Evolutionary conservation across 2,329 filamentous ascomycete genomes (phyloP).

Genomic region (Xylariaceae sp.): DNA sequence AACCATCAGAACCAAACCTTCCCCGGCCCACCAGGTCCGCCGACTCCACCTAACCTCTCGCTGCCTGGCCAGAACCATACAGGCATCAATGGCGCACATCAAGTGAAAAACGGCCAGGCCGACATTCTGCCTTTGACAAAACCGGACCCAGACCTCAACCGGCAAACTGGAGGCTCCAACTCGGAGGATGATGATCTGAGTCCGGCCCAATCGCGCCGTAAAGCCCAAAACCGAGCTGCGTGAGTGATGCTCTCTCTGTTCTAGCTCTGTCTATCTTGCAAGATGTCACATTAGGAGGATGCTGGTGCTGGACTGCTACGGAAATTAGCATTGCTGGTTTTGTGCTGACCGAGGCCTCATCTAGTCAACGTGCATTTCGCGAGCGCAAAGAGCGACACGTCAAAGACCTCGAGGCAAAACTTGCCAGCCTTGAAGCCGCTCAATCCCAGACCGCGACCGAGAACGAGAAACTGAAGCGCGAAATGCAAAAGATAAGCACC

Average conservation of each 20-base stretch:
- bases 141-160: constrained; percentile 49
- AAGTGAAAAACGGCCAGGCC: constrained; percentile 34
- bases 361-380: constrained; percentile 91
- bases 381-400: constrained; percentile 96
- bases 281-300: neutral
- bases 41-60: constrained; percentile 57
- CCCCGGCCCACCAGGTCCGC: constrained; percentile 58
- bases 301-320: neutral
- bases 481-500: constrained; percentile 82
- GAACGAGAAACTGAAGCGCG: constrained; percentile 84
- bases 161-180: constrained; percentile 52
- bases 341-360: constrained; percentile 9
- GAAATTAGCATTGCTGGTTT: neutral
- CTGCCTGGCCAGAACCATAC: constrained; percentile 39
- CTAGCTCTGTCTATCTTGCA: neutral
- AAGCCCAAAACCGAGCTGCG: constrained; percentile 68
- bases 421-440: constrained; percentile 76
- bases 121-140: constrained; percentile 48
- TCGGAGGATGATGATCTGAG: constrained; percentile 64
- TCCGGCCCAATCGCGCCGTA: constrained; percentile 64
- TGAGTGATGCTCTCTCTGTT: constrained; percentile 48
- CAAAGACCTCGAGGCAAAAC: constrained; percentile 88
- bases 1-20: constrained; percentile 47
- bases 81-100: constrained; percentile 24
- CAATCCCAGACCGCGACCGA: constrained; percentile 77